Evolutionary conservation across 805 yeast species (phyloP).

Genomic region (Lipomyces orientalis): DNA sequence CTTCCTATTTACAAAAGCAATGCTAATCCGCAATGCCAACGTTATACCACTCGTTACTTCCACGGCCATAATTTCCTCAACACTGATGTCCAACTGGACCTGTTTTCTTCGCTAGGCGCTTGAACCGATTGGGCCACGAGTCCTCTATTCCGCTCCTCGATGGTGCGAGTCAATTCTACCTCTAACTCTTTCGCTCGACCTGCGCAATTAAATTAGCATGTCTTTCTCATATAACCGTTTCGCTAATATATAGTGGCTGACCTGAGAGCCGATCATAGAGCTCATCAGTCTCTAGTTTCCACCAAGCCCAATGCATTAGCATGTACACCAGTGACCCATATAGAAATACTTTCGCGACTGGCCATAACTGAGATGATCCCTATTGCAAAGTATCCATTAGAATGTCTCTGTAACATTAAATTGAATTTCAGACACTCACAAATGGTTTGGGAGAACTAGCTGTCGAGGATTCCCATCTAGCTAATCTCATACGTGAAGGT

Average conservation of each 20-base stretch:
- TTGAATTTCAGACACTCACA: not conserved
- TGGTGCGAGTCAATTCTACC: constrained; percentile 12
- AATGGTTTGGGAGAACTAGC: constrained; percentile 1
- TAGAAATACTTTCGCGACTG: constrained; percentile 30
- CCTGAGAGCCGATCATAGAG: constrained; percentile 16
- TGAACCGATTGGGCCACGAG: not conserved
- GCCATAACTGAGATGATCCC: constrained; percentile 36
- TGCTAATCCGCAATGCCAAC: not conserved
- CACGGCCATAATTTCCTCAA: constrained; percentile 19
- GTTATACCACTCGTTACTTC: not conserved
- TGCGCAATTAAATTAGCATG: not conserved
- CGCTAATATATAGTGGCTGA: constrained; percentile 3
- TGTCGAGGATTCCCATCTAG: not conserved
- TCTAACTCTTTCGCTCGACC: constrained; percentile 12
- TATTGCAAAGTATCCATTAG: constrained; percentile 3
- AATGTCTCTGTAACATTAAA: not conserved
- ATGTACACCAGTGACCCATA: constrained; percentile 31
- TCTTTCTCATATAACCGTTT: not conserved
- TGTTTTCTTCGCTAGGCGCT: not conserved
- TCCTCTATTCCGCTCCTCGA: constrained; percentile 13
- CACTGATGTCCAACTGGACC: not conserved
- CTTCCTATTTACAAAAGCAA: not conserved
- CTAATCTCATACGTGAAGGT: not conserved
- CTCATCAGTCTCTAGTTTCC: constrained; percentile 34
- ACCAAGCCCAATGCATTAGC: constrained; percentile 35